These are phyloP conservation scores for Blepharisma undulans DNA, from an alignment of 169 alveolate species.

Conservation along the genomic window DNA sequence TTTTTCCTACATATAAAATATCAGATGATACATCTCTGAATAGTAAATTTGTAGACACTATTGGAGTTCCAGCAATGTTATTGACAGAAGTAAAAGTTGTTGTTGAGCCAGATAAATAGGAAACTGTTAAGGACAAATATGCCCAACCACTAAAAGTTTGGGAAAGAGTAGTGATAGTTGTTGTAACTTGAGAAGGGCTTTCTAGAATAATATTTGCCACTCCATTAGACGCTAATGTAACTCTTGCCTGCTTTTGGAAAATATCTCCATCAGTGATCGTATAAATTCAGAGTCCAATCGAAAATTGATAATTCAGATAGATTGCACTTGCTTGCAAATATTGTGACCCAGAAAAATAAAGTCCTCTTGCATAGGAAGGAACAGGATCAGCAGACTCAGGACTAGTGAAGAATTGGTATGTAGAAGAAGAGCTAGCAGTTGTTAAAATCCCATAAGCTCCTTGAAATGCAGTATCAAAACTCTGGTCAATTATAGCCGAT, in stretches of 20 bases:
- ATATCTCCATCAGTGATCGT: neutral
- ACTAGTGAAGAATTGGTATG: neutral
- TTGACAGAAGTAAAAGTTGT: neutral
- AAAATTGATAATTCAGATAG: neutral
- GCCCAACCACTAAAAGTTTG: neutral
- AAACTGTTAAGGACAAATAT: neutral
- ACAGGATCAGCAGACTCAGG: constrained; percentile 6
- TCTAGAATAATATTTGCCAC: neutral
- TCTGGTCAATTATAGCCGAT: neutral
- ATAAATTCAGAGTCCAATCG: neutral
- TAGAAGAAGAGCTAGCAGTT: neutral
- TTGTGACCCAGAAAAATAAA: neutral
- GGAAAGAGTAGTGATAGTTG: neutral
- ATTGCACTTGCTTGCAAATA: neutral
- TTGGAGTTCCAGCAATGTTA: neutral
- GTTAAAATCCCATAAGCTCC: neutral
- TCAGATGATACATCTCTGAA: neutral
- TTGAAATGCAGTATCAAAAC: neutral
- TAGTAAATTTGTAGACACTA: neutral
- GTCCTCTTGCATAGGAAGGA: constrained; percentile 14
- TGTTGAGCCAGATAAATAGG: neutral
- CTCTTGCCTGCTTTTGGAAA: neutral
- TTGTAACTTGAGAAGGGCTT: neutral
- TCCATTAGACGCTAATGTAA: neutral
- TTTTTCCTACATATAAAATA: neutral